These are phyloP conservation scores for Rehmannia glutinosa DNA, from an alignment of 257 asterid species.

Conservation along the genomic window DNA sequence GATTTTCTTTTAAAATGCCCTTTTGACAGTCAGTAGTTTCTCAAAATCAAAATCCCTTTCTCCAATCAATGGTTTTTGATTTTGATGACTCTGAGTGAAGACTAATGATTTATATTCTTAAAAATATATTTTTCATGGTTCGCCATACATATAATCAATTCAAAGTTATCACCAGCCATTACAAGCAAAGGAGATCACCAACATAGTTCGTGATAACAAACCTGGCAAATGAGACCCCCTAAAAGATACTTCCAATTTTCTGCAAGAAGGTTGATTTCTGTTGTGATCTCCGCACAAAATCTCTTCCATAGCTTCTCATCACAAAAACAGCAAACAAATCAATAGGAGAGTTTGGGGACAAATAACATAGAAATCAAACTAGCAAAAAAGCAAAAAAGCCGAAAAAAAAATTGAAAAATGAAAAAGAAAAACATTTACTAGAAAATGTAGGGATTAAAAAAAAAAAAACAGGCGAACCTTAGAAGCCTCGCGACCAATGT, in stretches of 20 bases:
- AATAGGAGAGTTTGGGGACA: slow-evolving; percentile 13
- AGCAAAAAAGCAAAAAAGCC: not conserved
- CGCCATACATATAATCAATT: not conserved
- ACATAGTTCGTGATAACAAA: slow-evolving; percentile 16
- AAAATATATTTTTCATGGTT: not conserved
- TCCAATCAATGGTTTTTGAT: not conserved
- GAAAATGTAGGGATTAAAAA: not conserved
- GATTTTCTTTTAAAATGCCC: too few relatives aligned
- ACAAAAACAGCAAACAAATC: slow-evolving; percentile 6
- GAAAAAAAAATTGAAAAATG: not conserved
- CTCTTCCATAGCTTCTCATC: slow-evolving; percentile 70
- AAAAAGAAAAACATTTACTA: not conserved
- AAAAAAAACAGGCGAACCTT: slow-evolving; percentile 51
- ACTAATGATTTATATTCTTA: too few relatives aligned
- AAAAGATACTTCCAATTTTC: slow-evolving; percentile 78
- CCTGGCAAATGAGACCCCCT: slow-evolving; percentile 76
- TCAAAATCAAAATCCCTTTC: not conserved
- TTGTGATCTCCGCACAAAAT: slow-evolving; percentile 62
- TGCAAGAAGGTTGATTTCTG: slow-evolving; percentile 76
- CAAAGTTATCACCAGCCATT: not conserved
- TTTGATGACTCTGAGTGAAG: not conserved
- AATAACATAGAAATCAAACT: slow-evolving; percentile 3
- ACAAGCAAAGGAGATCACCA: slow-evolving; percentile 14
- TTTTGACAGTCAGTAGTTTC: slow-evolving; percentile 2
- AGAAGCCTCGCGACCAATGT: slow-evolving; percentile 97